A percentile compares a stretch with the other conserved stretches of the same genome.
Conservation (phyloP, 495 filamentous ascomycete species). For the Cryomyces minteri region DNA sequence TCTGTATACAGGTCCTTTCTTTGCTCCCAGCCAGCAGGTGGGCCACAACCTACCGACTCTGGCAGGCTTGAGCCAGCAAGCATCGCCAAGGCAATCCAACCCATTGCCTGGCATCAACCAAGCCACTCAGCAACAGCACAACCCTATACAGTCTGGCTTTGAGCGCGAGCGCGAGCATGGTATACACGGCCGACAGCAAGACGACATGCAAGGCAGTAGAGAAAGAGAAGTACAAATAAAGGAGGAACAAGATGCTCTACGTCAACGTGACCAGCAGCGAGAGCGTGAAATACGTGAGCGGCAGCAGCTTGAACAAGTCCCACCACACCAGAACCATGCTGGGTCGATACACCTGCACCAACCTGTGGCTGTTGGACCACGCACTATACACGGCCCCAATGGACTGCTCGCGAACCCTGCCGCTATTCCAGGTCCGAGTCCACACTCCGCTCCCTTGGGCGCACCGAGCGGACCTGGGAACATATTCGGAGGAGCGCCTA, state of each 20-base stretch:
- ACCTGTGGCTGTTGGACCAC: slow-evolving; percentile 45
- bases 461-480: slow-evolving; percentile 43
- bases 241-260: slow-evolving; percentile 38
- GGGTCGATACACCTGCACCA: slow-evolving; percentile 79
- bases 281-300: slow-evolving; percentile 43
- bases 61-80: slow-evolving; percentile 5
- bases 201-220: slow-evolving; percentile 3
- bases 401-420: slow-evolving; percentile 65
- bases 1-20: slow-evolving; percentile 1
- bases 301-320: slow-evolving; percentile 31
- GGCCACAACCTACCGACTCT: slow-evolving; percentile 11
- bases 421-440: slow-evolving; percentile 28
- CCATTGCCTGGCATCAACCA: background rate
- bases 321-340: slow-evolving; percentile 59
- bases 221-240: slow-evolving; percentile 5
- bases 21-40: slow-evolving; percentile 5
- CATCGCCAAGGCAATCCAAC: background rate
- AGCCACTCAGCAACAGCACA: background rate
- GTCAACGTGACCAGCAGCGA: slow-evolving; percentile 41
- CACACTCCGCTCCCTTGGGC: slow-evolving; percentile 38
- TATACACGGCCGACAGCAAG: too few species aligned
- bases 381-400: slow-evolving; percentile 68
- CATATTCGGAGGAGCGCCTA: slow-evolving; percentile 47
- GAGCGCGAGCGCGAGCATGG: slow-evolving; percentile 2
- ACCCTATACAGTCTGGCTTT: background rate